Evolutionary conservation across 768 basidiomycete species (phyloP).

Genomic region (Lactarius evosmus): DNA sequence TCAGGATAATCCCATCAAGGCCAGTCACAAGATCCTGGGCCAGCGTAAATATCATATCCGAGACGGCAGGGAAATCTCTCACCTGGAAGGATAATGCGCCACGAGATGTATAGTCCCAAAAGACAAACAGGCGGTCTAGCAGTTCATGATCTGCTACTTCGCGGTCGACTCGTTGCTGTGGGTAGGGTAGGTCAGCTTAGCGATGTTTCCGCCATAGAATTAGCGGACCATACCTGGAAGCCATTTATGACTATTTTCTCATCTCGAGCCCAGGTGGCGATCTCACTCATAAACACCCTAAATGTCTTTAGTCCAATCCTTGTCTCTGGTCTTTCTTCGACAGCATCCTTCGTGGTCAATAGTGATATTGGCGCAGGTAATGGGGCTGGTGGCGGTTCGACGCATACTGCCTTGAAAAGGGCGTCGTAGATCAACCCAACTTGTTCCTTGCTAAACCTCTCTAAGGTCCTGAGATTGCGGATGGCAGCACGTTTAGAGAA

Average conservation of each 20-base stretch:
- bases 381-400: conserved; percentile 58
- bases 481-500: conserved; percentile 92
- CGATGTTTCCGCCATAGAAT: conserved; percentile 9
- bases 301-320: conserved; percentile 84
- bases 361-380: conserved; percentile 49
- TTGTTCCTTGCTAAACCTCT: conserved; percentile 83
- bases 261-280: conserved; percentile 93
- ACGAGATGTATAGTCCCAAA: conserved; percentile 81
- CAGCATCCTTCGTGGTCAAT: conserved; percentile 51
- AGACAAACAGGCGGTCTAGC: conserved; percentile 89
- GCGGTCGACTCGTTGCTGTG: conserved; percentile 80
- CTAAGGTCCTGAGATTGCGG: conserved; percentile 77
- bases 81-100: conserved; percentile 92
- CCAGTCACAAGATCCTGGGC: conserved; percentile 83
- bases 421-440: conserved; percentile 90
- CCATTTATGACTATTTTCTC: conserved; percentile 92
- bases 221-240: conserved; percentile 57
- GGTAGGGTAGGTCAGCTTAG: conserved; percentile 7
- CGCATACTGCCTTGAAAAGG: conserved; percentile 78
- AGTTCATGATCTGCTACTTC: conserved; percentile 95
- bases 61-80: conserved; percentile 22
- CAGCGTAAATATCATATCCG: conserved; percentile 23
- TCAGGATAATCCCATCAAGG: conserved; percentile 89
- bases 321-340: conserved; percentile 82
- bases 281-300: conserved; percentile 83